Evolutionary conservation across 208 protist species (phyloP).

Genomic region (Acanthamoeba healyi): DNA sequence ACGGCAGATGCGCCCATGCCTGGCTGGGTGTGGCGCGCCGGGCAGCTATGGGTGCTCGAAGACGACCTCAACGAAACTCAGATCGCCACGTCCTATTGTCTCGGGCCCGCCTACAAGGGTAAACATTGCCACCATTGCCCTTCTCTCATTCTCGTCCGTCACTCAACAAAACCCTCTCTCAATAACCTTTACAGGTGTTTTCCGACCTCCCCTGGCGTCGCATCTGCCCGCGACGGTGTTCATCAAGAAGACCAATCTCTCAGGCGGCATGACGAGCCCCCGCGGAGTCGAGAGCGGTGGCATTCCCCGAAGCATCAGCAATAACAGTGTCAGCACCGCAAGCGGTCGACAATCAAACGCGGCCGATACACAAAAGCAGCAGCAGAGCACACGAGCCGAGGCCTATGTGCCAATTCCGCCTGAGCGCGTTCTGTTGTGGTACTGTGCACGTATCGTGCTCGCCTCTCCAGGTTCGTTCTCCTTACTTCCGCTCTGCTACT

Average conservation of each 20-base stretch:
- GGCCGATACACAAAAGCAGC: too few relatives aligned
- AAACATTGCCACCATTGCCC: too few relatives aligned
- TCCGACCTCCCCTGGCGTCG: neutral
- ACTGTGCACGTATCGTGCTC: slow-evolving; percentile 1
- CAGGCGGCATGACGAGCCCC: neutral
- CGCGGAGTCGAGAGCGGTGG: neutral
- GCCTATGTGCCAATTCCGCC: neutral
- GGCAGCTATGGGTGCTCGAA: slow-evolving; percentile 3
- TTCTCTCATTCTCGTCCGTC: too few relatives aligned
- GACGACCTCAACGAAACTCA: slow-evolving; percentile 18
- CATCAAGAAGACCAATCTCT: neutral
- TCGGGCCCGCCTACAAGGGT: neutral
- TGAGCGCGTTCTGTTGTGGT: slow-evolving; percentile 19
- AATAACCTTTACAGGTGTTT: neutral
- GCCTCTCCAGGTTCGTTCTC: neutral
- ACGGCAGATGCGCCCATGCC: neutral
- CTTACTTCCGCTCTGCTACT: too few relatives aligned
- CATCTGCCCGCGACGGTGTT: slow-evolving; percentile 11
- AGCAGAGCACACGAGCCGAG: neutral
- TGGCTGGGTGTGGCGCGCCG: slow-evolving; percentile 22
- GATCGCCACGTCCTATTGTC: slow-evolving; percentile 10
- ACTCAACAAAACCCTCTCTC: too few relatives aligned
- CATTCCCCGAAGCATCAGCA: too few relatives aligned
- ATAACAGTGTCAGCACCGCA: neutral
- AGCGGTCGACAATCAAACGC: neutral